Evolutionary conservation across 305 asterid genomes (phyloP).

Genomic region (Rubia balearica): DNA sequence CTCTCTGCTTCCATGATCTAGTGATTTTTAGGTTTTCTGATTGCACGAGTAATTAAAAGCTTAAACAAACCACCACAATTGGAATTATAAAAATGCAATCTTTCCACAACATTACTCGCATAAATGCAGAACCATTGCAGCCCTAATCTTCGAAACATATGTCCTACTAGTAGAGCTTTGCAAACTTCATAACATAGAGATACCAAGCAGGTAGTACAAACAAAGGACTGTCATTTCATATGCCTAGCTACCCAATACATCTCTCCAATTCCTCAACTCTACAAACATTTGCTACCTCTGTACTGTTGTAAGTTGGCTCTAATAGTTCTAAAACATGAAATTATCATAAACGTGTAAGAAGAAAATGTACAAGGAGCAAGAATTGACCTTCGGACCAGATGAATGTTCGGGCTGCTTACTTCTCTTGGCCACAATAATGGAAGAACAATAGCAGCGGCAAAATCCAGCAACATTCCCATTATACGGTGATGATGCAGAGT

Average conservation of each 20-base stretch:
- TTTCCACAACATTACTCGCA: background rate
- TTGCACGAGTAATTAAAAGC: background rate
- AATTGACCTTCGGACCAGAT: conserved; percentile 48
- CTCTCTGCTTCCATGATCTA: background rate
- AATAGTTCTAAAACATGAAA: too few species aligned
- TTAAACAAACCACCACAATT: background rate
- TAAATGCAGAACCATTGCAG: background rate
- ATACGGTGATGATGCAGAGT: conserved; percentile 31
- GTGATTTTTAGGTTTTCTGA: background rate
- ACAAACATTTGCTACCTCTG: background rate
- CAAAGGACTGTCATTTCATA: background rate
- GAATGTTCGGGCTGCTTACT: conserved; percentile 43
- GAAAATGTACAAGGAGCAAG: background rate
- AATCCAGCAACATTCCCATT: conserved; percentile 14
- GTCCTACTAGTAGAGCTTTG: background rate
- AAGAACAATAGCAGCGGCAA: conserved; percentile 24
- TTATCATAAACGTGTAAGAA: too few species aligned
- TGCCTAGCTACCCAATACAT: background rate
- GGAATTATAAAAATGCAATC: background rate
- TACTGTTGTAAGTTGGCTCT: too few species aligned
- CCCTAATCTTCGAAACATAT: background rate
- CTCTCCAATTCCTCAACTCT: background rate
- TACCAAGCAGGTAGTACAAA: too few species aligned
- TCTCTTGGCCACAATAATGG: conserved; percentile 62
- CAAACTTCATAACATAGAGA: too few species aligned